Evolutionary conservation across 495 filamentous ascomycete species (phyloP), one percentile per base, ranked within the genome.

Genomic region (Beverwykella pulmonaria): DNA sequence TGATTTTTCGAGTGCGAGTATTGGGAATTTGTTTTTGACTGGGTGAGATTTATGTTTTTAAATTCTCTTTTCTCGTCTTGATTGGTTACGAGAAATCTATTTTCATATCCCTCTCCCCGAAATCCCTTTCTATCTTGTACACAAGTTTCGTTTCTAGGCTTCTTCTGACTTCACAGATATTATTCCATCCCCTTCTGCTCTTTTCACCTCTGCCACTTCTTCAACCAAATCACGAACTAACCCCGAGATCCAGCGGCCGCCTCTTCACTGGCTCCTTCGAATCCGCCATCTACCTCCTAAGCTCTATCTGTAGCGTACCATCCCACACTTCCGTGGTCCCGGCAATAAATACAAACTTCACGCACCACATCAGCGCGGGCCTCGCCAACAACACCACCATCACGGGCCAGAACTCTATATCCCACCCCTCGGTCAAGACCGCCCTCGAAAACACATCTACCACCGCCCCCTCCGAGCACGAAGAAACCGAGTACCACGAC

Each of bases 21-120:
- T 96, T n/a, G 93, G 93, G 20, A 98, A 98, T 74, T 77, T 98
- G 29, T 98, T 98, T 76, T 77, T 98, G 56, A 96, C 94, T 9
- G 88, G 84, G 92, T 25, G 90, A 89, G 92, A 30, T 89, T 30
- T 88, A 93, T 23, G n/a, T 19, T 48, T n/a, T 41, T 17, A 41
- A 41, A 41, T 41, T 41, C 36, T 9, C 36, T 41, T 9, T 41
- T 17, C 36, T 17, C 17, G 17, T 8, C 36, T 17, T 41, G 36
- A 41, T 41, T n/a, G n/a, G n/a, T n/a, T n/a, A n/a, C n/a, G n/a
- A n/a, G n/a, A n/a, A n/a, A n/a, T n/a, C n/a, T n/a, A n/a, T n/a
- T n/a, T n/a, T n/a, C n/a, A n/a, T n/a, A n/a, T n/a, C n/a, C n/a
- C n/a, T n/a, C n/a, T n/a, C n/a, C n/a, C n/a, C n/a, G n/a, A n/a